Evolutionary conservation across 148 eudicot species (phyloP), one percentile per base, ranked within the genome.

Genomic region (Fagopyrum tataricum): DNA sequence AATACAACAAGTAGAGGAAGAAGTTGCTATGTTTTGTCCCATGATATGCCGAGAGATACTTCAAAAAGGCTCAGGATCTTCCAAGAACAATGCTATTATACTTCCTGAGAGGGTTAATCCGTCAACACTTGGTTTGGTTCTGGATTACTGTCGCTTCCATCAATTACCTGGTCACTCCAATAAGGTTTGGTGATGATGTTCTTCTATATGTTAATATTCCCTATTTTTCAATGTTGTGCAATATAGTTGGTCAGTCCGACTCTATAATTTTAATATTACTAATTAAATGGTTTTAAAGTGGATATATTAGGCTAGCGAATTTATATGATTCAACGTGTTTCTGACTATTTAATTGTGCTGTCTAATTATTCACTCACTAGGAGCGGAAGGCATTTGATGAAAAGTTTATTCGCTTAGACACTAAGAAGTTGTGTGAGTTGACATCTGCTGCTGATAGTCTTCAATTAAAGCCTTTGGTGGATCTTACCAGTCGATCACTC

Each of bases 1-100:
- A 37, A 85, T 87, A 53, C 94, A 89, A 81, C 89, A 91, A 87
- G 94, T 87, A 14, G 97, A 91, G 85, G 91, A 89, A 83, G 91
- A 87, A 77, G 91, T 91, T 85, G 97, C 97, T 56, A 82, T 91
- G 94, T 87, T 84, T 86, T 89, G 91, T 71, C 94, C 94, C 43
- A 77, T 83, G 81, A 86, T 91, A 81, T 85, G 91, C 73, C 84
- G 86, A 73, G 94, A 91, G 81, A 85, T 91, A 79, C 86, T 91
- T 78, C 91, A 87, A 73, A 84, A 85, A 67, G 84, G 90, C 74
- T 80, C 80, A 80, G 97, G 97, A 78, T 86, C 88, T 71, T 91
- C 87, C 73, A 89, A 89, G 78, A 86, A 81, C 78, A 85, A 89
- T 84, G 90, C 94, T 64, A 84, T 91, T 67, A 71, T 86, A 73